Evolutionary conservation across 2,329 filamentous ascomycete species (phyloP), one percentile per base, ranked within the genome.

Genomic region (Fonsecaea erecta): DNA sequence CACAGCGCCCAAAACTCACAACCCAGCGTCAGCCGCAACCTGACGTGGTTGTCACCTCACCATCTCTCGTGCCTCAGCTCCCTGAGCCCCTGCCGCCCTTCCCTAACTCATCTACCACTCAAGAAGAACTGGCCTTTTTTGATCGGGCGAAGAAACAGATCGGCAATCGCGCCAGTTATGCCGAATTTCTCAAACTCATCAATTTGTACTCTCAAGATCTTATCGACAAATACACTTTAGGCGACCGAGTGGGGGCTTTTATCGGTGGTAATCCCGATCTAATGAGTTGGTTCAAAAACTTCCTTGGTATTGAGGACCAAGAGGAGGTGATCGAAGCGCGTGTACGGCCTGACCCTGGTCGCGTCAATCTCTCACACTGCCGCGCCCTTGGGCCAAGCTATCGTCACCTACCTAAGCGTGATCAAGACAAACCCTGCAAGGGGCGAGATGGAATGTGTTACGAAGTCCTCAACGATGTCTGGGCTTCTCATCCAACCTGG

Each of bases 401-500:
- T 78, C 89, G 95, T 62, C 83, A 98, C 30, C 83, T 99, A 8
- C 95, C 95, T 0, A 95, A 94, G 79, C 84, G 93, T 62, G 95
- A 98, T 76, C 90, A 93, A 11, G 88, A 95, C 65, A 96, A 96
- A 80, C 87, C 90, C 0, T 99, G 95, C 80, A 95, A 92, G 74
- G 95, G 95, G 11, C 90, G 95, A 52, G 95, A 99, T 74, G 93
- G 97, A 76, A 88, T 99, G 71, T 99, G 95, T 79, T 90, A 92
- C 71, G 89, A 90, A 26, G 94, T 99, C 0, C 83, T 99, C 61
- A 99, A 99, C 71, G 95, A 99, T 72, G 92, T 97, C 71, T 99
- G 95, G 95, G 95, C 95, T 1, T 98, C 94, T 28, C 95, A 99
- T 79, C 95, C 95, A 2, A 99, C 95, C 0, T 99, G 95, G 95